A percentile compares a stretch with the other conserved stretches of the same genome.
These are phyloP conservation scores for Hyaloraphidium curvatum DNA, from an alignment of 192 early-diverging fungal genomes.

Conservation along the genomic window DNA sequence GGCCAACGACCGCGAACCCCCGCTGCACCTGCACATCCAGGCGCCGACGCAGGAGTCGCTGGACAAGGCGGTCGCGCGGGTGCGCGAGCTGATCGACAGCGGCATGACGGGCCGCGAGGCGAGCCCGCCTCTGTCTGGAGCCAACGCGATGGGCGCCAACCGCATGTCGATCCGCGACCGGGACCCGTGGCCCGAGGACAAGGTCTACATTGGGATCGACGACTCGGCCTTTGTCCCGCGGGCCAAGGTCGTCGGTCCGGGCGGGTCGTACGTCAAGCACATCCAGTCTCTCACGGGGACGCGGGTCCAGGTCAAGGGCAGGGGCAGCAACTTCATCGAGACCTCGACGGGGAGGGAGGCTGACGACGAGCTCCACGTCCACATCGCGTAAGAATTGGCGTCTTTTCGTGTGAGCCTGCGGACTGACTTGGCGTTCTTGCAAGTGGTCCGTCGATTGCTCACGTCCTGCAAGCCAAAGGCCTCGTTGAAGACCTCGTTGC, in stretches of 20 bases:
- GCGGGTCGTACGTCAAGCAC: conserved; percentile 63
- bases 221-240: conserved; percentile 60
- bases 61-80: conserved; percentile 47
- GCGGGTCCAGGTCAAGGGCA: conserved; percentile 61
- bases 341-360: conserved; percentile 34
- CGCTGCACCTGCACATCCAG: conserved; percentile 56
- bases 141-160: no score
- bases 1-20: conserved; percentile 59
- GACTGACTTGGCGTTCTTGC: not conserved
- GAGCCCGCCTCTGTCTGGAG: no score
- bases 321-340: conserved; percentile 67
- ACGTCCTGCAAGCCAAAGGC: conserved; percentile 43
- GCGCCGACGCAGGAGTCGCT: conserved; percentile 42
- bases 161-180: no score
- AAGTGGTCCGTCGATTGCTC: conserved; percentile 41
- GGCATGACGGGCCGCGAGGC: no score
- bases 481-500: conserved; percentile 58
- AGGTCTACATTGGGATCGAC: conserved; percentile 56
- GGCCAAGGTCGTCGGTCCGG: conserved; percentile 72
- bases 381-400: conserved; percentile 41
- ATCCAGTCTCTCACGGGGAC: conserved; percentile 62
- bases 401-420: not conserved
- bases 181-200: conserved; percentile 22
- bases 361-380: conserved; percentile 60
- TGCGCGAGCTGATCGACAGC: conserved; percentile 57